Percentiles rank a stretch among this genome's conserved stretches.
These are phyloP conservation scores for Purshia tridentata DNA, from an alignment of 306 rosid genomes.

Conservation along the genomic window DNA sequence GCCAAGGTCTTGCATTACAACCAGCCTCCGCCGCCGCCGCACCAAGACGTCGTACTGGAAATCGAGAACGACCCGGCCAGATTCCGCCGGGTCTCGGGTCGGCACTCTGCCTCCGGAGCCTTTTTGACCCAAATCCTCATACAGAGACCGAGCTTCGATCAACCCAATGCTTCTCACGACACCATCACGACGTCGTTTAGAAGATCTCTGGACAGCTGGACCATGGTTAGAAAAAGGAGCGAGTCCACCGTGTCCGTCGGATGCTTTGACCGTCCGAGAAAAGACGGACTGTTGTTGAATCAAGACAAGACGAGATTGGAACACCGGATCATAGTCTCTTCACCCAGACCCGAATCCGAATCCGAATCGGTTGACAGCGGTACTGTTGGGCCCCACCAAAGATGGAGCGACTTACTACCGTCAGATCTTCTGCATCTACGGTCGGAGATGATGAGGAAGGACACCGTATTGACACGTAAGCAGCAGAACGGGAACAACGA, in stretches of 20 bases:
- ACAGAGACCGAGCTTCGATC: constrained; percentile 5
- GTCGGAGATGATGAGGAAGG: constrained; percentile 64
- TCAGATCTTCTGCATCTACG: constrained; percentile 69
- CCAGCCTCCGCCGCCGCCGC: not conserved
- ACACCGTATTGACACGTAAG: constrained; percentile 16
- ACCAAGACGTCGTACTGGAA: constrained; percentile 16
- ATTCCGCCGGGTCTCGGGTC: constrained; percentile 39
- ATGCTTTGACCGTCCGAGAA: constrained; percentile 53
- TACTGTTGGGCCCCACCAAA: constrained; percentile 29
- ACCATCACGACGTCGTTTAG: constrained; percentile 48
- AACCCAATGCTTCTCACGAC: too few species aligned
- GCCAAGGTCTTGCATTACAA: constrained; percentile 17
- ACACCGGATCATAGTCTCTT: constrained; percentile 75
- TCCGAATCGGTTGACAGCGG: too few species aligned
- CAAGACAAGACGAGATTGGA: constrained; percentile 44
- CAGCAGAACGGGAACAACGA: constrained; percentile 50
- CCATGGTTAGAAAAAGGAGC: constrained; percentile 17
- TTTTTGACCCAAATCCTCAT: too few species aligned
- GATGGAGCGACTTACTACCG: constrained; percentile 84
- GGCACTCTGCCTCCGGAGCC: constrained; percentile 79
- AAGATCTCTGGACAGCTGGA: constrained; percentile 62
- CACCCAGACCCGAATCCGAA: too few species aligned
- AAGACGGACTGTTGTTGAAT: constrained; percentile 57
- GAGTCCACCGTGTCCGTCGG: constrained; percentile 30
- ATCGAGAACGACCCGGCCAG: constrained; percentile 31